Evolutionary conservation across 352 stramenopile genomes (phyloP).

Genomic region (Phytophthora pseudosyringae): DNA sequence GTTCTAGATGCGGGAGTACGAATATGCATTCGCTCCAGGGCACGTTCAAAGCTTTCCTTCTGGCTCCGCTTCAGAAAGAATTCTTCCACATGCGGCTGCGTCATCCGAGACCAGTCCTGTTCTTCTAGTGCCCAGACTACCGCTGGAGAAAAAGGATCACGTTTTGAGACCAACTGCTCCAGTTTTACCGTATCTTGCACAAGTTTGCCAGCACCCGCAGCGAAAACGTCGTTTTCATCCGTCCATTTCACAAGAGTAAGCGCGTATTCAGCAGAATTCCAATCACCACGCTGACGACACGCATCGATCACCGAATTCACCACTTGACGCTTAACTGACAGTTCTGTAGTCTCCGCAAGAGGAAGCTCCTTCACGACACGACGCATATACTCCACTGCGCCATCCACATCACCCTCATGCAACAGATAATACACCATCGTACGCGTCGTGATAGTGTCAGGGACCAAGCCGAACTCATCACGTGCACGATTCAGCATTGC

Average conservation of each 20-base stretch:
- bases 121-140: conserved; percentile 34
- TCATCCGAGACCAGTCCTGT: conserved; percentile 31
- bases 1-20: neutral
- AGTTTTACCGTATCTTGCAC: conserved; percentile 17
- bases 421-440: conserved; percentile 57
- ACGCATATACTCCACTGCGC: conserved; percentile 40
- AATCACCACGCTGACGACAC: conserved; percentile 49
- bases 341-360: conserved; percentile 3
- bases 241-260: conserved; percentile 14
- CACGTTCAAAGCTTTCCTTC: conserved; percentile 33
- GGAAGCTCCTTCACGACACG: conserved; percentile 20
- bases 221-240: neutral
- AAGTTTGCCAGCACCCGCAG: conserved; percentile 4
- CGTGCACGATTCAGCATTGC: conserved; percentile 42
- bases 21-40: conserved; percentile 21
- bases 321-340: conserved; percentile 35
- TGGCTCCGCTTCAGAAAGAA: conserved; percentile 27
- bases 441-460: conserved; percentile 51
- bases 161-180: conserved; percentile 20
- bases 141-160: conserved; percentile 22
- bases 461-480: conserved; percentile 43
- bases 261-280: conserved; percentile 38
- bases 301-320: conserved; percentile 57
- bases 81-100: conserved; percentile 15
- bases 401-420: conserved; percentile 32